Base-by-base conservation (phyloP, 345 rosid species). In the Pistacia vera region DNA sequence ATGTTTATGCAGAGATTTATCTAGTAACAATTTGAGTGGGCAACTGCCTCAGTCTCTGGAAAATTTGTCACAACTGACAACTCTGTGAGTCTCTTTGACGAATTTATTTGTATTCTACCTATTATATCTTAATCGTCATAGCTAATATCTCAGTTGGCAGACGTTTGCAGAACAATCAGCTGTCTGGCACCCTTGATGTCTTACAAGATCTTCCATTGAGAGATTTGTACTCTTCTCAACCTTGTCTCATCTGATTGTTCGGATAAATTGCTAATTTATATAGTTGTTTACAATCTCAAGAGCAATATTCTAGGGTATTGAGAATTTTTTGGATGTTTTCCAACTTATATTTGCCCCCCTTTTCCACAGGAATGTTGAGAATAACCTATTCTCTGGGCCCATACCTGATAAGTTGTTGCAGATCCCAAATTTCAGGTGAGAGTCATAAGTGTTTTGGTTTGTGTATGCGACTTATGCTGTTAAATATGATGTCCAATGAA, bases 171-270 rank as follows among this genome's bases (percentile, higher is more conserved):
- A 82, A 81, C 81, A 97, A 97, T 86, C 91, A 86, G 72, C 77
- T 97, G 63, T 92, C 99, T 3, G 99, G 99, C 74, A 83, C 93
- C 41, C 88, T 97, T 62, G 93, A 90, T 83, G 93, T 92, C 78
- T 87, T 94, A 68, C 90, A 92, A 84, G 90, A 87, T 83, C 97
- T 92, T 85, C 91, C 94, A 55, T 85, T 97, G 80, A 83, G 66
- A 83, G 93, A 97, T 85, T 76, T 97, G 99, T 97, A 91, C 67
- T 61, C 66, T 81, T 81, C 84, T 84, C 76, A 69, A 78, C 78
- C 77, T 33, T 75, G 38, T 38, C 70, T 69, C 70, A 70, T 82
- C 52, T 52, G 18, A 48, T 71, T 77, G 81, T 48, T 74, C 54
- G 49, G 48, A 48, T 78, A 54, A 68, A 66, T 41, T 63, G 51